A percentile compares a stretch with the other conserved stretches of the same genome.
These are phyloP conservation scores for Sugiyamaella marilandica DNA, from an alignment of 805 yeast species.

Conservation along the genomic window DNA sequence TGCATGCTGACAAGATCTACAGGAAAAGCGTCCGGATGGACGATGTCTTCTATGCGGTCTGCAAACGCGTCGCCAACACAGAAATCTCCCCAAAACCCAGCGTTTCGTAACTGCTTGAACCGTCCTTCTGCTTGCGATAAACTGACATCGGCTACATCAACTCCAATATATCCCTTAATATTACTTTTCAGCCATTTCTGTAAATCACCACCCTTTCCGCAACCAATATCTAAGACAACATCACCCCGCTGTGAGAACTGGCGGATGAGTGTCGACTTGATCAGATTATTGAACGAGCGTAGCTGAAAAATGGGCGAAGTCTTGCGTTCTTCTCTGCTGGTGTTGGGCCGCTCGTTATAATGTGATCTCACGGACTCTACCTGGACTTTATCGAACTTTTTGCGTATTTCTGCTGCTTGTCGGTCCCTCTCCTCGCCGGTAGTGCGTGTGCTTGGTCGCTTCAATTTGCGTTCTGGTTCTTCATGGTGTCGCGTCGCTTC, in stretches of 20 bases:
- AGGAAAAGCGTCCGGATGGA: constrained; percentile 72
- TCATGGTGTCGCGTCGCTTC: too few species aligned
- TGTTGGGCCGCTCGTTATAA: constrained; percentile 78
- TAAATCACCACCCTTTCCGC: constrained; percentile 98
- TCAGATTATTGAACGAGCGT: constrained; percentile 85
- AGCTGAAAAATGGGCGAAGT: constrained; percentile 80
- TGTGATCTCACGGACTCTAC: constrained; percentile 62
- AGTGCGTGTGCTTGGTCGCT: constrained; percentile 18
- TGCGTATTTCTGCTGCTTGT: constrained; percentile 14
- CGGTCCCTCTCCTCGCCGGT: constrained; percentile 14
- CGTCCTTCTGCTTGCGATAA: constrained; percentile 79
- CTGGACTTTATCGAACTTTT: constrained; percentile 13
- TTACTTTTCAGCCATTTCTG: constrained; percentile 78
- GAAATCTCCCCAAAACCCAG: constrained; percentile 69
- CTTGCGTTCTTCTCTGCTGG: constrained; percentile 55
- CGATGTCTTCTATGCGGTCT: constrained; percentile 58
- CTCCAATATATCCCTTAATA: constrained; percentile 75
- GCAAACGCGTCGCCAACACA: constrained; percentile 92
- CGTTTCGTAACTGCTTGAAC: constrained; percentile 49
- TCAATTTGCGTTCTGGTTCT: constrained; percentile 17
- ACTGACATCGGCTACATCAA: constrained; percentile 88
- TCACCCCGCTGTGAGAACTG: constrained; percentile 45
- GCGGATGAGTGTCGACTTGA: constrained; percentile 78
- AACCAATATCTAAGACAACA: constrained; percentile 78
- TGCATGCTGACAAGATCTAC: constrained; percentile 88